Conservation (phyloP, 148 eudicot species). For the Chenopodium album region DNA sequence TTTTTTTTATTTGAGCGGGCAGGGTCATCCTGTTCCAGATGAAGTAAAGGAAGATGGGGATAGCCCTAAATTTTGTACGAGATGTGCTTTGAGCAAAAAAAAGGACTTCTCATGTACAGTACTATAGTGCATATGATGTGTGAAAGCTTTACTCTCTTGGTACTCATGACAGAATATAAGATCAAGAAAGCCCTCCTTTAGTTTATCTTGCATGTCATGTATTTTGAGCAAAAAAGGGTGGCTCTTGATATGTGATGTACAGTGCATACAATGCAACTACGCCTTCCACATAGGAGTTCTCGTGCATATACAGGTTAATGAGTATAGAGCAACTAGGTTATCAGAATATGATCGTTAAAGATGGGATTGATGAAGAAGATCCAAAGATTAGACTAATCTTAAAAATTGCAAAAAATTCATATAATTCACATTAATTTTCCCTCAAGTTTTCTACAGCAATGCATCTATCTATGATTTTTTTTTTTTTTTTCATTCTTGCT, state of each 20-base stretch:
- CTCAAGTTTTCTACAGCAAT: neutral
- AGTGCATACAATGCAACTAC: neutral
- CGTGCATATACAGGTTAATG: neutral
- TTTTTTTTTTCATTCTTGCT: no score
- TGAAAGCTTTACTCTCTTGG: neutral
- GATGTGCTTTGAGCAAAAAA: no score
- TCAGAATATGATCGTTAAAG: no score
- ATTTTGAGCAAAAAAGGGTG: neutral
- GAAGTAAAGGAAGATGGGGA: neutral
- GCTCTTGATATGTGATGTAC: neutral
- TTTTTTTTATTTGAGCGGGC: no score
- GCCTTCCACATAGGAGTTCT: neutral
- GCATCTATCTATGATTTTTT: neutral
- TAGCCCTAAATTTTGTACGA: no score
- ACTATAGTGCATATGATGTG: no score
- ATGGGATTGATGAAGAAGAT: no score
- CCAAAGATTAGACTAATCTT: no score
- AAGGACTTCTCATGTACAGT: no score
- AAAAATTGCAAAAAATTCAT: neutral
- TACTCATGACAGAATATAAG: neutral
- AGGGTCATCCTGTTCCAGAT: neutral
- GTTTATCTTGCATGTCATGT: neutral
- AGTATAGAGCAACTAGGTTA: no score
- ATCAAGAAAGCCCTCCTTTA: neutral
- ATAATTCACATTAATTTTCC: no score